Evolutionary conservation across 768 basidiomycete species (phyloP).

Genomic region (Suillus occidentalis): DNA sequence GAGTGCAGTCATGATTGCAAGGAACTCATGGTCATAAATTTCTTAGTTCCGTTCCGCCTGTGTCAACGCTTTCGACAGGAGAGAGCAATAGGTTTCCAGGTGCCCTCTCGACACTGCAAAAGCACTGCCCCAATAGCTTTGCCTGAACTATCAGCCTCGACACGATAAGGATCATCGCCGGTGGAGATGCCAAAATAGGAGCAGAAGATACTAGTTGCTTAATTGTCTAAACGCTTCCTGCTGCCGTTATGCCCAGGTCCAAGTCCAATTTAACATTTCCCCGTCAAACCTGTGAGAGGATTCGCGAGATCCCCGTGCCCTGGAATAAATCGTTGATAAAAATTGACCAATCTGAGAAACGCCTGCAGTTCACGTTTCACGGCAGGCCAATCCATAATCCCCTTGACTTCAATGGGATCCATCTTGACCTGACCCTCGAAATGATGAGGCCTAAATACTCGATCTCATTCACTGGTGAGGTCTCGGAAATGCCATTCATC

Average conservation of each 20-base stretch:
- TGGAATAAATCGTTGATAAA: conserved; percentile 34
- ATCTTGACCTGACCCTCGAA: conserved; percentile 29
- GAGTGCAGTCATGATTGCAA: conserved; percentile 43
- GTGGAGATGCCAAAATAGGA: conserved; percentile 25
- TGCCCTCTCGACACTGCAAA: conserved; percentile 22
- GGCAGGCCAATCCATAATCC: conserved; percentile 38
- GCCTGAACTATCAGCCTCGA: conserved; percentile 34
- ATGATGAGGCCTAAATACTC: conserved; percentile 39
- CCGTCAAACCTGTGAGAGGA: too few species aligned
- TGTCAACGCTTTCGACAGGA: conserved; percentile 30
- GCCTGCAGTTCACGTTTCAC: conserved; percentile 35
- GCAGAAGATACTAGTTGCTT: conserved; percentile 27
- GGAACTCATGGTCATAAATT: conserved; percentile 46
- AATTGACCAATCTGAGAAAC: conserved; percentile 44
- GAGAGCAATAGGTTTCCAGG: conserved; percentile 40
- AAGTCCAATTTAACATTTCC: too few species aligned
- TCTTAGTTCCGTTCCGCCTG: conserved; percentile 45
- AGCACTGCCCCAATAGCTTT: conserved; percentile 33
- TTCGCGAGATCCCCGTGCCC: conserved; percentile 30
- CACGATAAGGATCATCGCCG: conserved; percentile 14
- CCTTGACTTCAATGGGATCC: conserved; percentile 38
- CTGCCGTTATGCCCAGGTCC: conserved; percentile 25
- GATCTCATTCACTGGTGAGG: not conserved
- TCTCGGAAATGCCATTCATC: not conserved
- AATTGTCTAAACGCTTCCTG: conserved; percentile 29